phyloP scores from a whole-genome alignment of 139 green algal species.

The Diplosphaera chodatii region DNA sequence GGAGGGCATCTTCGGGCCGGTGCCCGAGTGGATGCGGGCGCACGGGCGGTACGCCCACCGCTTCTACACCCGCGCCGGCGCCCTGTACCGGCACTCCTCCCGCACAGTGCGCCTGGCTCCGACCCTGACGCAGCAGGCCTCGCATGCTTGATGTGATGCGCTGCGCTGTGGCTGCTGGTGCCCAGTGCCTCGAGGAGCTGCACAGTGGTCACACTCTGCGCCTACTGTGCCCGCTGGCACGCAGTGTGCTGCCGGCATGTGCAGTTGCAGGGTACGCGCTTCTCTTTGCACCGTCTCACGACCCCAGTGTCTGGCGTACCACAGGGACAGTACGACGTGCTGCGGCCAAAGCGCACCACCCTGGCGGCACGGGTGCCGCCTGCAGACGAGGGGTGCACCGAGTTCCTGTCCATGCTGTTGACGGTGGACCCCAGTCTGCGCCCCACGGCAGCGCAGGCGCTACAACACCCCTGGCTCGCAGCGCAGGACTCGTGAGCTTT shows the following conservation, averaged over 20 bases:
- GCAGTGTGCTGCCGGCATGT: no score
- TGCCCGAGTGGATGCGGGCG: conserved; percentile 68
- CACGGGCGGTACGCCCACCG: conserved; percentile 66
- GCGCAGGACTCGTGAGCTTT: conserved; percentile 19
- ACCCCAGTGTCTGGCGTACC: no score
- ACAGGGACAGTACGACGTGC: conserved; percentile 51
- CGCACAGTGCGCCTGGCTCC: conserved; percentile 23
- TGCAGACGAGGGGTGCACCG: conserved; percentile 59
- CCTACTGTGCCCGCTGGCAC: no score
- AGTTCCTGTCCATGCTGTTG: conserved; percentile 42
- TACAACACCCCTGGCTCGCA: conserved; percentile 77
- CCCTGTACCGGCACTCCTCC: conserved; percentile 58
- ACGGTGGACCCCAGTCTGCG: conserved; percentile 54
- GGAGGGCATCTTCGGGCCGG: conserved; percentile 79
- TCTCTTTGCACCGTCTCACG: no score
- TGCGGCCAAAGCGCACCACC: conserved; percentile 63
- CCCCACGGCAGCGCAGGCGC: conserved; percentile 58
- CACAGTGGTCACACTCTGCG: no score
- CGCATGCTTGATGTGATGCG: no score
- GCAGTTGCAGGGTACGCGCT: no score
- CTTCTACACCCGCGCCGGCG: conserved; percentile 73
- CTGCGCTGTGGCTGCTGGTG: no score
- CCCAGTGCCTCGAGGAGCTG: no score
- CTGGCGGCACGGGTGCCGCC: conserved; percentile 44
- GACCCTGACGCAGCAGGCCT: no score